Percentiles rank a stretch among this genome's conserved stretches.
phyloP scores from a whole-genome alignment of 306 rosid species.

The Corylus americana region DNA sequence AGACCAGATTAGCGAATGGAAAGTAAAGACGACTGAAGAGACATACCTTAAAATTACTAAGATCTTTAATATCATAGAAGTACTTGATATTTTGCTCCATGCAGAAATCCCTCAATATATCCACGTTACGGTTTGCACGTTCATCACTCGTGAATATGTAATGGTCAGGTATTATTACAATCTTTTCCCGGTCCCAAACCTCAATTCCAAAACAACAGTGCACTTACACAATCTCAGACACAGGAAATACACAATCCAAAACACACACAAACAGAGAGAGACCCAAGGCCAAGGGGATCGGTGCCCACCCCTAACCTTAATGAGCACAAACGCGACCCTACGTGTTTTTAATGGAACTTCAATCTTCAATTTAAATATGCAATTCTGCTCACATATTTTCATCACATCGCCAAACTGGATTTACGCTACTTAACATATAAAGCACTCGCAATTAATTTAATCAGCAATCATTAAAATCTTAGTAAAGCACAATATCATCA shows the following conservation, averaged over 20 bases:
- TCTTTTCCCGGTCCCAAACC: conserved; percentile 97
- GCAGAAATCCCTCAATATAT: conserved; percentile 89
- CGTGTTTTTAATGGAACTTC: background rate
- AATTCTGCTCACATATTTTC: background rate
- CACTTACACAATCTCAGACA: background rate
- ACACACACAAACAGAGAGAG: background rate
- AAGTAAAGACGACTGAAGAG: conserved; percentile 1
- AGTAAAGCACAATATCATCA: conserved; percentile 1
- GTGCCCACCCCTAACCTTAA: background rate
- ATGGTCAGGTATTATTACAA: conserved; percentile 93
- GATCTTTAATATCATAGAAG: conserved; percentile 92
- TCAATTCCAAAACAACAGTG: conserved; percentile 28
- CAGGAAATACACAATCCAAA: conserved; percentile 15
- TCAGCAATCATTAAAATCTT: background rate
- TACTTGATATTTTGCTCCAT: conserved; percentile 84
- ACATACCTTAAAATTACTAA: conserved; percentile 80
- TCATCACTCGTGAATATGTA: conserved; percentile 89
- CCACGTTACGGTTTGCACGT: conserved; percentile 95
- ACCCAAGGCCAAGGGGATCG: too few species aligned
- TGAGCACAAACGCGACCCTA: background rate
- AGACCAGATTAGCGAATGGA: background rate
- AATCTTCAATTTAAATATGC: background rate
- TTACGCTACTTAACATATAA: background rate
- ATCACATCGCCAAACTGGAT: background rate
- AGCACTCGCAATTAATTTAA: background rate